Evolutionary conservation across 768 basidiomycete genomes (phyloP).

Genomic region (Agrocybe praecox): DNA sequence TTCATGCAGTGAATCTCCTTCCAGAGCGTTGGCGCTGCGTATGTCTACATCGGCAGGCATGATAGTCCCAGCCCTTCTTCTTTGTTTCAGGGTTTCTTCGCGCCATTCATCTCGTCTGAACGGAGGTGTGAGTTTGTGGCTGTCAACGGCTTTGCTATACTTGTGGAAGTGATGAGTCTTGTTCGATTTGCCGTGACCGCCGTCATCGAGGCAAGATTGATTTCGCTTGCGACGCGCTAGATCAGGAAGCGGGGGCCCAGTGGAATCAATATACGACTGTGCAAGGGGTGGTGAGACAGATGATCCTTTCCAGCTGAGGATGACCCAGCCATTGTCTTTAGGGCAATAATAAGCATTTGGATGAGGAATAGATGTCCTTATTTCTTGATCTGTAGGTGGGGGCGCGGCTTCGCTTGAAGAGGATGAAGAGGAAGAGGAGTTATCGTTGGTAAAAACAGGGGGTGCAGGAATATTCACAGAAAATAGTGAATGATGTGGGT

Average conservation of each 20-base stretch:
- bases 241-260: slow-evolving; percentile 54
- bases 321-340: slow-evolving; percentile 82
- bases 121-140: slow-evolving; percentile 66
- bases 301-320: slow-evolving; percentile 71
- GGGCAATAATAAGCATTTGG: slow-evolving; percentile 84
- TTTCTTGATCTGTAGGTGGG: slow-evolving; percentile 56
- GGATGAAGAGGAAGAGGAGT: slow-evolving; percentile 24
- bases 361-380: slow-evolving; percentile 74
- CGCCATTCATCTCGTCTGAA: slow-evolving; percentile 65
- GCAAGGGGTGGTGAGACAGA: slow-evolving; percentile 63
- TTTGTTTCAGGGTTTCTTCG: slow-evolving; percentile 51
- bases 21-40: slow-evolving; percentile 38
- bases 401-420: slow-evolving; percentile 16
- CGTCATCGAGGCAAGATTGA: slow-evolving; percentile 54
- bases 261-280: slow-evolving; percentile 46
- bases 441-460: slow-evolving; percentile 11
- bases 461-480: slow-evolving; percentile 47
- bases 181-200: slow-evolving; percentile 51
- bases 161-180: slow-evolving; percentile 83
- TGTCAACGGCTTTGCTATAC: slow-evolving; percentile 71
- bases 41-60: slow-evolving; percentile 44
- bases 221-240: slow-evolving; percentile 49
- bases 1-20: slow-evolving; percentile 33
- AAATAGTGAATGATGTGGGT: slow-evolving; percentile 73
- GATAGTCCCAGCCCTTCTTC: slow-evolving; percentile 42